phyloP scores from a whole-genome alignment of 2,329 filamentous ascomycete genomes.

The Microsporum audouinii region DNA sequence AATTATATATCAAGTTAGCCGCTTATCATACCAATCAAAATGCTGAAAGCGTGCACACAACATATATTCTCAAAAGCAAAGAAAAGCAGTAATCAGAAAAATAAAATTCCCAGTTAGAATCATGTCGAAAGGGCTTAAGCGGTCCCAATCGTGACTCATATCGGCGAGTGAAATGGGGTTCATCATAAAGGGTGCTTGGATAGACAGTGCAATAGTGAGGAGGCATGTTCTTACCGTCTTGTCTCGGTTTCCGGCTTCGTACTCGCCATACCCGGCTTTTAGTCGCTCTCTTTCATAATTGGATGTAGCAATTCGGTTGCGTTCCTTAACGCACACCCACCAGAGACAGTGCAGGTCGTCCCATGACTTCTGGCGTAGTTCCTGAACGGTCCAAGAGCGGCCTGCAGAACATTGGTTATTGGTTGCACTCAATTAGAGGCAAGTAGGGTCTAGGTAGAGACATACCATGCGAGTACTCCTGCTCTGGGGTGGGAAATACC shows the following conservation, averaged over 20 bases:
- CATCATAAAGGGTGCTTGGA: conserved; percentile 15
- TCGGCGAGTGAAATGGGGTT: conserved; percentile 24
- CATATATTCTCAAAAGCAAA: conserved; percentile 6
- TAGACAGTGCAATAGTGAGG: background rate
- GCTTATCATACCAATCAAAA: background rate
- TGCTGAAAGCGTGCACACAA: background rate
- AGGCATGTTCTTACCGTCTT: conserved; percentile 45
- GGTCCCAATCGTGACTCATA: conserved; percentile 19
- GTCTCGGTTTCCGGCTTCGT: conserved; percentile 54
- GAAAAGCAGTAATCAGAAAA: conserved; percentile 5
- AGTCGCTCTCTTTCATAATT: conserved; percentile 55
- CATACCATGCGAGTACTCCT: conserved; percentile 58
- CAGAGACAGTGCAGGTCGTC: conserved; percentile 84
- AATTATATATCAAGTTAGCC: background rate
- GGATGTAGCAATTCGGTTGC: conserved; percentile 78
- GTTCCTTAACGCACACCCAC: conserved; percentile 88
- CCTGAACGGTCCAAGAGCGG: conserved; percentile 70
- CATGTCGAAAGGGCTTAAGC: conserved; percentile 20
- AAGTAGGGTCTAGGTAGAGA: background rate
- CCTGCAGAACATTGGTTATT: conserved; percentile 35
- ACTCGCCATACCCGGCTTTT: conserved; percentile 61
- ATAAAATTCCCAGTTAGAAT: conserved; percentile 10
- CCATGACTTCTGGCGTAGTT: conserved; percentile 82
- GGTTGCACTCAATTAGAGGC: background rate
- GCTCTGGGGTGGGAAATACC: conserved; percentile 55